Percentiles rank a stretch among this genome's conserved stretches.
phyloP scores from a whole-genome alignment of 345 rosid genomes.

The Eucalyptus polyanthemos region DNA sequence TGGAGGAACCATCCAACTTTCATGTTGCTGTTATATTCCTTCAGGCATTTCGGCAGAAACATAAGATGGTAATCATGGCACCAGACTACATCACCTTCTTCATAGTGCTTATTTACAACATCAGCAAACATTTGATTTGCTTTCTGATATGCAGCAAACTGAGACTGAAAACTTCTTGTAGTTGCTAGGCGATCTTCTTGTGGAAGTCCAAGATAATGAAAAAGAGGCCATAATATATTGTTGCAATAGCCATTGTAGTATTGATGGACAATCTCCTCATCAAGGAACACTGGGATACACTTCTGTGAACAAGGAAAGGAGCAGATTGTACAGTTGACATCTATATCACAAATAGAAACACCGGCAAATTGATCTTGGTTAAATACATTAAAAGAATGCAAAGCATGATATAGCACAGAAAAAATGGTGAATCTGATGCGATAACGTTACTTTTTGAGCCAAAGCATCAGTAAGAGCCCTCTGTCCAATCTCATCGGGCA shows the following conservation, averaged over 20 bases:
- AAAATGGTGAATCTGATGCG: background rate
- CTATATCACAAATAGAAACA: background rate
- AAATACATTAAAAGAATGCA: background rate
- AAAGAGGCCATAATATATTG: conserved; percentile 97
- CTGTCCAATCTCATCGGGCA: conserved; percentile 94
- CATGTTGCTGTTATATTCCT: conserved; percentile 71
- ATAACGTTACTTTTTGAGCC: conserved; percentile 66
- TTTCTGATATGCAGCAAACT: conserved; percentile 89
- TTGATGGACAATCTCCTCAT: conserved; percentile 98
- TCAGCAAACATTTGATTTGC: conserved; percentile 99
- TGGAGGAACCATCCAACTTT: conserved; percentile 99
- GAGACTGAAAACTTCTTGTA: conserved; percentile 96
- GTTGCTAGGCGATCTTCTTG: conserved; percentile 99
- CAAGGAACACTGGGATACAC: conserved; percentile 99
- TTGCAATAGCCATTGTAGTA: conserved; percentile 99
- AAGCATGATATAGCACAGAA: background rate
- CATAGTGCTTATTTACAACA: conserved; percentile 84
- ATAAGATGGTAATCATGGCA: conserved; percentile 99
- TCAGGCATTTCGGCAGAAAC: conserved; percentile 95
- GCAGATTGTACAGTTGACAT: background rate
- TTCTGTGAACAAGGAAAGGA: conserved; percentile 32
- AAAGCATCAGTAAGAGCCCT: conserved; percentile 87
- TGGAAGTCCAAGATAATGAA: conserved; percentile 96
- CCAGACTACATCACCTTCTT: conserved; percentile 99
- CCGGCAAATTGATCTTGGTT: background rate